Percentiles rank a stretch among this genome's conserved stretches.
phyloP scores from a whole-genome alignment of 1,284 basidiomycete species.

The Polyporus tsugae region DNA sequence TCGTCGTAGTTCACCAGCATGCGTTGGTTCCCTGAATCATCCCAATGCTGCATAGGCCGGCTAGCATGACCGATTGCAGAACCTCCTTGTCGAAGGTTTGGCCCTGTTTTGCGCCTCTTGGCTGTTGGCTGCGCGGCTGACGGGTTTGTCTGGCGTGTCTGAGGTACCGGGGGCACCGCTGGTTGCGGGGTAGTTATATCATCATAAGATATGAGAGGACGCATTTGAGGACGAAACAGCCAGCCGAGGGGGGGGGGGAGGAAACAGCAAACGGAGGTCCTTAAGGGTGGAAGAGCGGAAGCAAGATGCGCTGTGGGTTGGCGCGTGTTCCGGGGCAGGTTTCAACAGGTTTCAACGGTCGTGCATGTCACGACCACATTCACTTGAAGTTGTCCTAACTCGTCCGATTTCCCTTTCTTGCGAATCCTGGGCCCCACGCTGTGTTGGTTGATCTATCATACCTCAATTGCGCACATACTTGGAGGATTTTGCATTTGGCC shows the following conservation, averaged over 20 bases:
- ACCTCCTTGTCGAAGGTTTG: constrained; percentile 29
- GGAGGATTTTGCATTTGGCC: too few relatives aligned
- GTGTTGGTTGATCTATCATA: too few relatives aligned
- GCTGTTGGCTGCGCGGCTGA: constrained; percentile 33
- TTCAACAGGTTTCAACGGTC: too few relatives aligned
- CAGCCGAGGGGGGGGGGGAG: not conserved
- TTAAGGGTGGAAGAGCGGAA: not conserved
- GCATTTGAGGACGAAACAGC: constrained; percentile 26
- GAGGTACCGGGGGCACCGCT: not conserved
- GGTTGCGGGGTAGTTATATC: constrained; percentile 37
- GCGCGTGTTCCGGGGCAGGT: not conserved
- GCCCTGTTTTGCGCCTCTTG: constrained; percentile 41
- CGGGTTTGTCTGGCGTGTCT: not conserved
- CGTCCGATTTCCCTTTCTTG: too few relatives aligned
- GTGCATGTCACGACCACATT: too few relatives aligned
- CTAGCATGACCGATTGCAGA: constrained; percentile 17
- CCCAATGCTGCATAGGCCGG: constrained; percentile 50
- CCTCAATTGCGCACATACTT: too few relatives aligned
- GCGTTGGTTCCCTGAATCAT: constrained; percentile 48
- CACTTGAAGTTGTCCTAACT: too few relatives aligned
- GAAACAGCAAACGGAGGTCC: not conserved
- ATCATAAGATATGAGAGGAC: constrained; percentile 43
- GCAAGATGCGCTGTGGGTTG: not conserved
- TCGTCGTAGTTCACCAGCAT: constrained; percentile 46
- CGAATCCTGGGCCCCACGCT: too few relatives aligned